Conservation (phyloP, 768 basidiomycete genomes). For the Candolleomyces efflorescens region DNA sequence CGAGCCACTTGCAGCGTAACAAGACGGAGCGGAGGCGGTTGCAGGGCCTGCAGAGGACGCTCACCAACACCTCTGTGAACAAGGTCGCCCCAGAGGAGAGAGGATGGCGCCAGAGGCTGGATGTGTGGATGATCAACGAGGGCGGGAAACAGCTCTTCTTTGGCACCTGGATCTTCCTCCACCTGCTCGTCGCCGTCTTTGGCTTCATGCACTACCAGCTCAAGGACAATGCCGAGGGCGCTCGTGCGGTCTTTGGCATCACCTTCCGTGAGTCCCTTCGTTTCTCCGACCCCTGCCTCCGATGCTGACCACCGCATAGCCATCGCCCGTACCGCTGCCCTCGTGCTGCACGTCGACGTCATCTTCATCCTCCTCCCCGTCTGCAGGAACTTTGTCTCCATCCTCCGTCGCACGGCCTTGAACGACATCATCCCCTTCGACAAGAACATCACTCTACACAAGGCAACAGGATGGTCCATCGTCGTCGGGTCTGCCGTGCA, state of each 20-base stretch:
- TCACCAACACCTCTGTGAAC: slow-evolving; percentile 30
- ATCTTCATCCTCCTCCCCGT: slow-evolving; percentile 93
- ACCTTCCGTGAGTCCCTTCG: slow-evolving; percentile 61
- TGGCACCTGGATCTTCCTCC: slow-evolving; percentile 74
- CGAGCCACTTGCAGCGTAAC: slow-evolving; percentile 70
- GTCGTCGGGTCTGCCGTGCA: slow-evolving; percentile 75
- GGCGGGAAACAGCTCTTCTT: slow-evolving; percentile 80
- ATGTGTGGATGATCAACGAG: slow-evolving; percentile 93
- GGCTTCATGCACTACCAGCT: slow-evolving; percentile 74
- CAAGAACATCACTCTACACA: slow-evolving; percentile 89
- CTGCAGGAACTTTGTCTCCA: slow-evolving; percentile 91
- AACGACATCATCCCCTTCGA: slow-evolving; percentile 90
- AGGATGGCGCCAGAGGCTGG: slow-evolving; percentile 43
- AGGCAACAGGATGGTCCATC: slow-evolving; percentile 88
- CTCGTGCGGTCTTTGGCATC: slow-evolving; percentile 66
- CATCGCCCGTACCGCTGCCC: slow-evolving; percentile 83
- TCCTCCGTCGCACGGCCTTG: slow-evolving; percentile 81
- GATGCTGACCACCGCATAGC: slow-evolving; percentile 40
- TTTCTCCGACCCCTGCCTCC: slow-evolving; percentile 28
- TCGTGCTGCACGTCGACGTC: slow-evolving; percentile 87
- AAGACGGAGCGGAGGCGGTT: slow-evolving; percentile 79
- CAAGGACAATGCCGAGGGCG: slow-evolving; percentile 71
- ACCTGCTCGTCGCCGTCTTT: slow-evolving; percentile 70
- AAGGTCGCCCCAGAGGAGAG: slow-evolving; percentile 31
- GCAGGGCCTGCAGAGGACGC: slow-evolving; percentile 76